A percentile compares a stretch with the other conserved stretches of the same genome.
Conservation (phyloP, 2,329 filamentous ascomycete species). For the Fusarium mangiferae region DNA sequence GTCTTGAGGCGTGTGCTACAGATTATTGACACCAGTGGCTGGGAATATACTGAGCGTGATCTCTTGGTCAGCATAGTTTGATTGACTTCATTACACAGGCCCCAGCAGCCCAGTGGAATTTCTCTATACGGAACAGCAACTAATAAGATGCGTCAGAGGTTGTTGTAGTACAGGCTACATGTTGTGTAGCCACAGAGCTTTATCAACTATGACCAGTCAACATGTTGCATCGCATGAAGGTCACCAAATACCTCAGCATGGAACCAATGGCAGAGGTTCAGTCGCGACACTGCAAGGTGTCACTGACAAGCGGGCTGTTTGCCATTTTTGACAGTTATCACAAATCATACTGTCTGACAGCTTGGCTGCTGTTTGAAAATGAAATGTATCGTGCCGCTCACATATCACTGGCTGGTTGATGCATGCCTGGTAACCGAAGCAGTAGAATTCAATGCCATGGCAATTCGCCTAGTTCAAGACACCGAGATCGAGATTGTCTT, state of each 20-base stretch:
- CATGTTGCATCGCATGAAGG: slow-evolving; percentile 21
- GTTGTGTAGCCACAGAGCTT: slow-evolving; percentile 2
- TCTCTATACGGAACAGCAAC: not conserved
- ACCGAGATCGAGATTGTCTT: slow-evolving; percentile 21
- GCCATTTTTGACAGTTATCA: slow-evolving; percentile 19
- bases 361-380: slow-evolving; percentile 2
- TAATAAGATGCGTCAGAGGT: slow-evolving; percentile 6
- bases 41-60: slow-evolving; percentile 5
- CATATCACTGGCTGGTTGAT: slow-evolving; percentile 1
- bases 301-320: slow-evolving; percentile 8
- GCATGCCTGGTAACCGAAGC: not conserved
- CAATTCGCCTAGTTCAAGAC: slow-evolving; percentile 2
- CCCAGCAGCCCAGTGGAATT: slow-evolving; percentile 21
- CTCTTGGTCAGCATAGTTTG: slow-evolving; percentile 17
- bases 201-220: slow-evolving; percentile 23
- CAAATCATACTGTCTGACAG: slow-evolving; percentile 22
- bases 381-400: not conserved
- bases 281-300: not conserved
- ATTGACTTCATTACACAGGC: slow-evolving; percentile 24
- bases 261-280: slow-evolving; percentile 12
- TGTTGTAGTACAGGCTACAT: slow-evolving; percentile 4
- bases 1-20: slow-evolving; percentile 23
- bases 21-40: slow-evolving; percentile 25
- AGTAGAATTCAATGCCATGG: slow-evolving; percentile 8
- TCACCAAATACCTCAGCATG: not conserved